Percentiles rank a stretch among this genome's conserved stretches.
Conservation (phyloP, 2,329 filamentous ascomycete species). For the Mycosphaerella arachidis region DNA sequence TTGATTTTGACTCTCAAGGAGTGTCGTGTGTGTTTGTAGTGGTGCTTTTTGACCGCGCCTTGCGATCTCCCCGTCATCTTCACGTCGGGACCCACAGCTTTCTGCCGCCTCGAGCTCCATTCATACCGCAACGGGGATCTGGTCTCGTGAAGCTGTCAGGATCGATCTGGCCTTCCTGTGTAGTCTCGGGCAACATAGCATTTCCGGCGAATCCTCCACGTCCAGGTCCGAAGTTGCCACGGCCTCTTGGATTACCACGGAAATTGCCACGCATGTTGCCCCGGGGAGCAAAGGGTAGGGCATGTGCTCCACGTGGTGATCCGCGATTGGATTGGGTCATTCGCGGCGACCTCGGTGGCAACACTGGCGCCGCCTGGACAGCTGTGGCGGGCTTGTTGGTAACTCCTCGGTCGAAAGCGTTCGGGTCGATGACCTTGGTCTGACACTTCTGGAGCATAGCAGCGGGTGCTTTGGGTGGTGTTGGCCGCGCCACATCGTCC, state of each 20-base stretch:
- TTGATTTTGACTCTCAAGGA: background rate
- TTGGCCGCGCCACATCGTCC: slow-evolving; percentile 24
- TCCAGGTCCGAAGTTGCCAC: slow-evolving; percentile 16
- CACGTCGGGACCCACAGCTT: slow-evolving; percentile 36
- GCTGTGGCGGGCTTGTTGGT: slow-evolving; percentile 3
- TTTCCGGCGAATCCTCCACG: slow-evolving; percentile 19
- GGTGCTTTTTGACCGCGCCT: slow-evolving; percentile 1
- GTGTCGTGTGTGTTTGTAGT: background rate
- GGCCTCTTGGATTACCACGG: slow-evolving; percentile 19
- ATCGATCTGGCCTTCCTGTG: slow-evolving; percentile 31
- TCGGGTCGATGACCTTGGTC: slow-evolving; percentile 42
- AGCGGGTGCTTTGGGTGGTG: slow-evolving; percentile 30
- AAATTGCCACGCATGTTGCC: slow-evolving; percentile 22
- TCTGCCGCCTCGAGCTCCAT: slow-evolving; percentile 27
- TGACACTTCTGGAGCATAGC: slow-evolving; percentile 29
- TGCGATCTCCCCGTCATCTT: slow-evolving; percentile 8
- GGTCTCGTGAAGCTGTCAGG: slow-evolving; percentile 36
- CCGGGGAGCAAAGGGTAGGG: slow-evolving; percentile 19
- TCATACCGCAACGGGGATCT: slow-evolving; percentile 23
- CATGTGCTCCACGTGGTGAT: slow-evolving; percentile 17
- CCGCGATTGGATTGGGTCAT: slow-evolving; percentile 8
- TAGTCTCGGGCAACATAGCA: slow-evolving; percentile 4
- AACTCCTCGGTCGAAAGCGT: slow-evolving; percentile 43
- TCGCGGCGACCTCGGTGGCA: slow-evolving; percentile 18
- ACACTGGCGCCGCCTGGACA: slow-evolving; percentile 7